A percentile compares a stretch with the other conserved stretches of the same genome.
Evolutionary conservation across 306 rosid species (phyloP).

Genomic region (Fragaria ananassa): DNA sequence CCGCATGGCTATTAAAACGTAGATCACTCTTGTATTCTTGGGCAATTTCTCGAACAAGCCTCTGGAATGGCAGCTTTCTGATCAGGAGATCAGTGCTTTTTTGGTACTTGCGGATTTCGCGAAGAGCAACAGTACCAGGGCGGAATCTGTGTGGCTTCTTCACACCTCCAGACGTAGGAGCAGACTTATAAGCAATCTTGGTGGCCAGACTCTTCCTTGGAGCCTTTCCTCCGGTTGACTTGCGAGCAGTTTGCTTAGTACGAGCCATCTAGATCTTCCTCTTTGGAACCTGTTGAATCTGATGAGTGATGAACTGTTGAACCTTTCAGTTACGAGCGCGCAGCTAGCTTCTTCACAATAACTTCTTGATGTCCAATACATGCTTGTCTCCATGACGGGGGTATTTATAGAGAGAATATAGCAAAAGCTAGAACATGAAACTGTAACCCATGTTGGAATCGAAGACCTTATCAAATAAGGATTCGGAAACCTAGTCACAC

Average conservation of each 20-base stretch:
- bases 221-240: background rate
- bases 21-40: constrained; percentile 85
- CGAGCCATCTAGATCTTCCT: background rate
- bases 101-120: constrained; percentile 72
- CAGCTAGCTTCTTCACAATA: too few relatives aligned
- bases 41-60: constrained; percentile 84
- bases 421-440: too few relatives aligned
- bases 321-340: too few relatives aligned
- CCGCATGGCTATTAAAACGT: constrained; percentile 89
- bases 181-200: background rate
- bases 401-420: too few relatives aligned
- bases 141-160: constrained; percentile 1
- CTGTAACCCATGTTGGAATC: too few relatives aligned
- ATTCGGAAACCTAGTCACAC: too few relatives aligned
- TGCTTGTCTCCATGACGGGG: too few relatives aligned
- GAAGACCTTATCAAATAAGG: too few relatives aligned
- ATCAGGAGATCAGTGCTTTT: constrained; percentile 33
- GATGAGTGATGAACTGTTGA: too few relatives aligned
- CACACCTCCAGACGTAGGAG: background rate
- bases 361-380: too few relatives aligned
- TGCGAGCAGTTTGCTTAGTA: background rate
- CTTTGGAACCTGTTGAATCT: too few relatives aligned
- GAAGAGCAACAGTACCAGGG: background rate
- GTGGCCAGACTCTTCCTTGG: background rate
- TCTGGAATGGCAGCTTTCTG: constrained; percentile 83